These are phyloP conservation scores for Vaccinium macrocarpon DNA, from an alignment of 148 eudicot species.

Conservation along the genomic window DNA sequence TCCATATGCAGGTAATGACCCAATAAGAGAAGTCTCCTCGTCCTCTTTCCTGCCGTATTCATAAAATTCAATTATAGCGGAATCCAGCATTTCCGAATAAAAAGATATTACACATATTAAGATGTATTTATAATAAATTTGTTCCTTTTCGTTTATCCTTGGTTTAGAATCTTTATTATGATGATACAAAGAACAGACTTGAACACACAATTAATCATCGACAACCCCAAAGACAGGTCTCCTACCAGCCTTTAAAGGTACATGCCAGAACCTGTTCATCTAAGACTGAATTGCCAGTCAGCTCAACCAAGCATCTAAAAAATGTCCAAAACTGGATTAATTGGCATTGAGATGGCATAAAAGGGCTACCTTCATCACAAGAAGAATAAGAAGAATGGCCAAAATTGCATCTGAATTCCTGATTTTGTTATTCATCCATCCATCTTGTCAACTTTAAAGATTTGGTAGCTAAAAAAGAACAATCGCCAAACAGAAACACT, in stretches of 20 bases:
- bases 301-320: neutral
- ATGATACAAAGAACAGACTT: neutral
- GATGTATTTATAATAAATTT: neutral
- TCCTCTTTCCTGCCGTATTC: neutral
- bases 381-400: neutral
- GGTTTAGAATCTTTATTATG: neutral
- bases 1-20: neutral
- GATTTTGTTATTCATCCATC: neutral
- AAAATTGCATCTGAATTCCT: neutral
- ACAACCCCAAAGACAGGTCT: neutral
- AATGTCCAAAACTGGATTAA: slow-evolving; percentile 3
- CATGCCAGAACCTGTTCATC: neutral
- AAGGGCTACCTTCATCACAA: neutral
- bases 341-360: neutral
- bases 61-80: neutral
- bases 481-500: slow-evolving; percentile 21
- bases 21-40: neutral
- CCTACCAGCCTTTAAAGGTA: neutral
- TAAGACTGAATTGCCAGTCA: neutral
- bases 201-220: neutral
- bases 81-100: neutral
- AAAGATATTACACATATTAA: neutral
- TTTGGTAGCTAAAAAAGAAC: neutral
- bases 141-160: neutral
- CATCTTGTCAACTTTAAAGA: neutral